These are phyloP conservation scores for Glycine latifolia DNA, from an alignment of 306 rosid genomes.

Conservation along the genomic window DNA sequence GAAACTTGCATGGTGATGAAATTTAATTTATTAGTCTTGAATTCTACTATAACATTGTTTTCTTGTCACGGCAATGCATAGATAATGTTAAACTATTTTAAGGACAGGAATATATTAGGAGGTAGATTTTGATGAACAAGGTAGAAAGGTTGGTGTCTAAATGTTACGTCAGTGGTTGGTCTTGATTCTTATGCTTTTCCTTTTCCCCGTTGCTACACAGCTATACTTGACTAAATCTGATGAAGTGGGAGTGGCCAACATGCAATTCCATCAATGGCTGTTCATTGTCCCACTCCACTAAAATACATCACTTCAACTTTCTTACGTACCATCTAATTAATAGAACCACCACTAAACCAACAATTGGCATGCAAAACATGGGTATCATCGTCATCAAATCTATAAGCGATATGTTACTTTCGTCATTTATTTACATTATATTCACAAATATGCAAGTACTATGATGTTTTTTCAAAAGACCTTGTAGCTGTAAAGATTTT, in stretches of 20 bases:
- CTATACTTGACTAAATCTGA: conserved; percentile 18
- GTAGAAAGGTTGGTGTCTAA: neutral
- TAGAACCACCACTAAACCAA: conserved; percentile 11
- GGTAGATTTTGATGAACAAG: neutral
- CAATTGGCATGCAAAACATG: conserved; percentile 34
- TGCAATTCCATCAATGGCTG: conserved; percentile 29
- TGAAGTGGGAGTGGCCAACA: conserved; percentile 19
- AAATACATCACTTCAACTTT: conserved; percentile 26
- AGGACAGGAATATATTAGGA: conserved; percentile 10
- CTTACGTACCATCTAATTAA: conserved; percentile 9
- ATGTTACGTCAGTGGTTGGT: neutral
- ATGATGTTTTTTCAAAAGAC: neutral
- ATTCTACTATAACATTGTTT: neutral
- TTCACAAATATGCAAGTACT: neutral
- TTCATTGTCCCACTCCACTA: conserved; percentile 25
- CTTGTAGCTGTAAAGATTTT: too few relatives aligned
- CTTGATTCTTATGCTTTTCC: conserved; percentile 8
- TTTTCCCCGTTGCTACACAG: conserved; percentile 31
- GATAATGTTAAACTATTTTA: neutral
- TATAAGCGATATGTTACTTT: too few relatives aligned
- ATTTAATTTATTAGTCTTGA: neutral
- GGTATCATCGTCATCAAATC: neutral
- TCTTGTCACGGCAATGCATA: conserved; percentile 14
- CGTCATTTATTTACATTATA: too few relatives aligned
- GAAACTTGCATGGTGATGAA: conserved; percentile 9